A percentile compares a stretch with the other conserved stretches of the same genome.
phyloP scores from a whole-genome alignment of 2,329 filamentous ascomycete genomes.

The Amauroascus niger region DNA sequence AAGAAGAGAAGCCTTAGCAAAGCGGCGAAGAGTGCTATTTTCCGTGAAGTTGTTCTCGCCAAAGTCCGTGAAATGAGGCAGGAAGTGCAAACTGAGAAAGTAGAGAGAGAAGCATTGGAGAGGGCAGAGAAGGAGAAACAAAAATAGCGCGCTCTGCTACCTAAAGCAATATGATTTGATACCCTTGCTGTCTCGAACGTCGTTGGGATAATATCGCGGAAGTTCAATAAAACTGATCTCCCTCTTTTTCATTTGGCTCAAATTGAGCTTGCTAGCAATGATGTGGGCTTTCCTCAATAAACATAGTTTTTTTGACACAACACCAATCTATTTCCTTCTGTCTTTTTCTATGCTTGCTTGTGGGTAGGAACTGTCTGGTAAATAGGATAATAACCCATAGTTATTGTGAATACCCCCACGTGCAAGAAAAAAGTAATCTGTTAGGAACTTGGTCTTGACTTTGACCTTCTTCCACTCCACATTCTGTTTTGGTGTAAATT shows the following conservation, averaged over 20 bases:
- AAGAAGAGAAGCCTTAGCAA: constrained; percentile 48
- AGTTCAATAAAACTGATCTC: neutral
- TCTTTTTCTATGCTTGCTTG: neutral
- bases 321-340: neutral
- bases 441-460: too few species aligned
- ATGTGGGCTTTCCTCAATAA: too few species aligned
- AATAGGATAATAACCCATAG: neutral
- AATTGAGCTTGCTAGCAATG: neutral
- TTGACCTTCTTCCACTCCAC: too few species aligned
- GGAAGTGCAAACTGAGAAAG: constrained; percentile 63
- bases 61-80: constrained; percentile 91
- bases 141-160: neutral
- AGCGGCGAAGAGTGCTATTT: constrained; percentile 62
- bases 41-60: constrained; percentile 85
- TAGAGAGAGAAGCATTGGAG: constrained; percentile 49
- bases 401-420: too few species aligned
- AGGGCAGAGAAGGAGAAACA: constrained; percentile 24
- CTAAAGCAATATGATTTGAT: neutral
- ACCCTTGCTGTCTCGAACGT: neutral
- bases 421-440: too few species aligned
- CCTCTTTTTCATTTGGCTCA: neutral
- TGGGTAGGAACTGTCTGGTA: neutral
- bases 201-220: too few species aligned
- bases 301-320: neutral
- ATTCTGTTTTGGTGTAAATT: neutral